These are phyloP conservation scores for Exobasidium cylindrosporum DNA, from an alignment of 1,284 basidiomycete genomes.

Conservation along the genomic window DNA sequence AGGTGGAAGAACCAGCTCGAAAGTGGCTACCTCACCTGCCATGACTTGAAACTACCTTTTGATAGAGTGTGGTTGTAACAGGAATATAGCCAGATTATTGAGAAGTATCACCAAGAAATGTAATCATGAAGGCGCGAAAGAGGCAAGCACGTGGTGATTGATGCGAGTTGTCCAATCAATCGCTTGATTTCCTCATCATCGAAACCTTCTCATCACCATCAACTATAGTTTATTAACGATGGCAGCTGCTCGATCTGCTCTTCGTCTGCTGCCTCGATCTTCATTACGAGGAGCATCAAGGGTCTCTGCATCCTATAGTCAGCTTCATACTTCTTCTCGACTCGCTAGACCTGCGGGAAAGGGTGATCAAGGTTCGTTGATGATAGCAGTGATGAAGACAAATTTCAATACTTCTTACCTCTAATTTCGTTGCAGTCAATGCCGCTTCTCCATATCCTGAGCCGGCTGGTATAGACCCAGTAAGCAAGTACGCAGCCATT, in stretches of 20 bases:
- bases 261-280: not conserved
- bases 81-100: no score
- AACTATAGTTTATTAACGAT: slow-evolving; percentile 11
- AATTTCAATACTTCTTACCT: not conserved
- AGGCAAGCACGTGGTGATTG: not conserved
- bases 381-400: not conserved
- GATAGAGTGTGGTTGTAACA: no score
- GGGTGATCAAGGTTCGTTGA: not conserved
- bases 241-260: slow-evolving; percentile 10
- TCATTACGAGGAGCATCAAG: not conserved
- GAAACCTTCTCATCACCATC: not conserved
- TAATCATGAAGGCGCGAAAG: not conserved
- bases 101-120: no score
- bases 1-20: not conserved
- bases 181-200: no score
- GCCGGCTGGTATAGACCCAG: slow-evolving; percentile 47
- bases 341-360: not conserved
- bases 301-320: not conserved
- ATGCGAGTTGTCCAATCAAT: no score
- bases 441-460: slow-evolving; percentile 41
- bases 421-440: slow-evolving; percentile 42
- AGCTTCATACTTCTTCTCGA: not conserved
- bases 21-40: not conserved
- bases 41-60: no score
- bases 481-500: slow-evolving; percentile 36